Evolutionary conservation across 768 basidiomycete species (phyloP).

Genomic region (Xerocomellus amylosporus): DNA sequence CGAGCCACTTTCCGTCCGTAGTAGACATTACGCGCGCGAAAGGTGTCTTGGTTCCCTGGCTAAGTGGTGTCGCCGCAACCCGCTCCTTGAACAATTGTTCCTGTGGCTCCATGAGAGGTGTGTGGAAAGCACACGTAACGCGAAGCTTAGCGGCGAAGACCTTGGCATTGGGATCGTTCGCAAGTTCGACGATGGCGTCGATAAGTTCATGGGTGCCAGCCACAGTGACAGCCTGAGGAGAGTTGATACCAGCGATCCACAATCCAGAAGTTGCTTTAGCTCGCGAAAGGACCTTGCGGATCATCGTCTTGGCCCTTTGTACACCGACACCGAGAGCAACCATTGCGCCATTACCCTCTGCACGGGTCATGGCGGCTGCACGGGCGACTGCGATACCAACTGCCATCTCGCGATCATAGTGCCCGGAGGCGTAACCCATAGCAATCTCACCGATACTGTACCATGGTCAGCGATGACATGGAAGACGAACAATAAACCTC

Average conservation of each 20-base stretch:
- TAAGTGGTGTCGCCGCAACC: slow-evolving; percentile 15
- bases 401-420: slow-evolving; percentile 34
- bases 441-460: slow-evolving; percentile 35
- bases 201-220: slow-evolving; percentile 32
- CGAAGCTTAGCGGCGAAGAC: slow-evolving; percentile 32
- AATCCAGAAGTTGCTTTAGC: slow-evolving; percentile 27
- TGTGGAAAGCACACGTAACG: slow-evolving; percentile 35
- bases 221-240: slow-evolving; percentile 36
- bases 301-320: slow-evolving; percentile 31
- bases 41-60: slow-evolving; percentile 19
- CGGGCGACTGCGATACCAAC: slow-evolving; percentile 36
- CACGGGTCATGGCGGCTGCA: slow-evolving; percentile 35
- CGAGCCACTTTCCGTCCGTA: slow-evolving; percentile 33
- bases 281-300: slow-evolving; percentile 31
- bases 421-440: slow-evolving; percentile 38
- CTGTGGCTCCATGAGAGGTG: slow-evolving; percentile 34
- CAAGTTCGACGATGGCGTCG: slow-evolving; percentile 29
- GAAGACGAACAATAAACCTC: not conserved
- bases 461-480: slow-evolving; percentile 5
- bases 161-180: slow-evolving; percentile 25
- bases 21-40: slow-evolving; percentile 35
- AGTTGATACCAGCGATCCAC: slow-evolving; percentile 38
- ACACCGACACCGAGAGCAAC: slow-evolving; percentile 35
- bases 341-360: slow-evolving; percentile 37
- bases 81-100: slow-evolving; percentile 31